These are phyloP conservation scores for Physcomitrium patens DNA, from an alignment of 225 moss, liverwort and hornwort genomes.

Conservation along the genomic window DNA sequence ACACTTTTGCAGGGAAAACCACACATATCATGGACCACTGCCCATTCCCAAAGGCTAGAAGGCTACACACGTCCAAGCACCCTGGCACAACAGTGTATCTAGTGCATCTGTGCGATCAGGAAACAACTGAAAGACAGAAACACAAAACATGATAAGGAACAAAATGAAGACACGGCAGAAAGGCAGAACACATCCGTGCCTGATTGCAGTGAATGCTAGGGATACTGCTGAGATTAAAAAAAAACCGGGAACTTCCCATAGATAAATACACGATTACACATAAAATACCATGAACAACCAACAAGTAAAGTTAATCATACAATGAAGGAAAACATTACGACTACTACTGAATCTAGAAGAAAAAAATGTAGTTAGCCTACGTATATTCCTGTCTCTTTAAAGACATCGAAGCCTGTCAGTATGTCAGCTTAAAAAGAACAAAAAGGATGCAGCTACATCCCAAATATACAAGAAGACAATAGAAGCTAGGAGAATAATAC, in stretches of 20 bases:
- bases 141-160: slow-evolving; percentile 21
- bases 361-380: neutral
- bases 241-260: slow-evolving; percentile 22
- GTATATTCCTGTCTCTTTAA: slow-evolving; percentile 3
- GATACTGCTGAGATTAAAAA: slow-evolving; percentile 17
- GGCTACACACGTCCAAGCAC: slow-evolving; percentile 35
- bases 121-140: slow-evolving; percentile 31
- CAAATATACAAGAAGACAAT: slow-evolving; percentile 9
- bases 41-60: slow-evolving; percentile 53
- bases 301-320: neutral
- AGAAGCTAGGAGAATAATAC: slow-evolving; percentile 2
- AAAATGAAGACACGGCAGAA: slow-evolving; percentile 35
- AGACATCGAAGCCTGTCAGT: slow-evolving; percentile 8
- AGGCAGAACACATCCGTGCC: slow-evolving; percentile 24
- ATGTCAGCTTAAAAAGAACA: slow-evolving; percentile 13
- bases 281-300: slow-evolving; percentile 22
- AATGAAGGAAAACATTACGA: too few species aligned
- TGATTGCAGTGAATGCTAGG: slow-evolving; percentile 27
- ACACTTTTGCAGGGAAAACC: slow-evolving; percentile 50
- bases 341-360: neutral
- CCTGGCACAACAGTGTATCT: slow-evolving; percentile 32
- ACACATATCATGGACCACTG: slow-evolving; percentile 52
- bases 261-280: slow-evolving; percentile 14
- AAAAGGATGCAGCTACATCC: neutral
- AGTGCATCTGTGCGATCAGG: slow-evolving; percentile 35